A percentile compares a stretch with the other conserved stretches of the same genome.
Conservation (phyloP, 352 stramenopile genomes). For the Pythium biforme region DNA sequence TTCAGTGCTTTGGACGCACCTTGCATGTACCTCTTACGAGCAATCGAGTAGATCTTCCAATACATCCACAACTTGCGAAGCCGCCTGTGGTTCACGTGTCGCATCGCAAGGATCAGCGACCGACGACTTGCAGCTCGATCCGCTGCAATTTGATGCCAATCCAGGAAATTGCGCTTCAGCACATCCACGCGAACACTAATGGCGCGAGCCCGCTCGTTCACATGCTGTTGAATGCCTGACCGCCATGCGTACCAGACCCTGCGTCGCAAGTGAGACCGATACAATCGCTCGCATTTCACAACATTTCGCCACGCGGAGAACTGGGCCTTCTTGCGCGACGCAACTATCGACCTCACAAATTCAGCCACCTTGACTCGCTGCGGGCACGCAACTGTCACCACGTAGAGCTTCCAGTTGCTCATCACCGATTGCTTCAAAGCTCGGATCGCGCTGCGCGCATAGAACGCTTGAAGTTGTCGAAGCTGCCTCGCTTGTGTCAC, state of each 20-base stretch:
- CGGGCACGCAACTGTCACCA: constrained; percentile 36
- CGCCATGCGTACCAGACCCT: constrained; percentile 11
- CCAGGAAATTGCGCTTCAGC: constrained; percentile 35
- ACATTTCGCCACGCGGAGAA: constrained; percentile 7
- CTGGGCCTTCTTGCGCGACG: background rate
- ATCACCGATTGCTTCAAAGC: constrained; percentile 10
- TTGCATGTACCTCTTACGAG: constrained; percentile 63
- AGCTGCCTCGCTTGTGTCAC: background rate
- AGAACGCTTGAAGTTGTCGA: constrained; percentile 15
- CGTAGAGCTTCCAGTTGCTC: constrained; percentile 45
- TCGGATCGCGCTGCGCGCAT: background rate
- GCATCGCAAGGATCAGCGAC: constrained; percentile 49
- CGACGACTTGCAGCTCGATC: constrained; percentile 39
- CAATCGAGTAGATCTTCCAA: constrained; percentile 79
- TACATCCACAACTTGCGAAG: constrained; percentile 73
- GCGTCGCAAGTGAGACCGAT: background rate
- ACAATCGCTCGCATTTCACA: background rate
- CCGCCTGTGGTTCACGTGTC: constrained; percentile 58
- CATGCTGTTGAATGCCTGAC: background rate
- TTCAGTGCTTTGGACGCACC: constrained; percentile 71
- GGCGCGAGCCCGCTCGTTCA: background rate
- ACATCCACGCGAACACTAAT: background rate
- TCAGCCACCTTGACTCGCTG: background rate
- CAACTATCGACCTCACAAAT: background rate
- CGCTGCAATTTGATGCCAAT: constrained; percentile 40